Evolutionary conservation across 345 rosid genomes (phyloP).

Genomic region (Corchorus olitorius): DNA sequence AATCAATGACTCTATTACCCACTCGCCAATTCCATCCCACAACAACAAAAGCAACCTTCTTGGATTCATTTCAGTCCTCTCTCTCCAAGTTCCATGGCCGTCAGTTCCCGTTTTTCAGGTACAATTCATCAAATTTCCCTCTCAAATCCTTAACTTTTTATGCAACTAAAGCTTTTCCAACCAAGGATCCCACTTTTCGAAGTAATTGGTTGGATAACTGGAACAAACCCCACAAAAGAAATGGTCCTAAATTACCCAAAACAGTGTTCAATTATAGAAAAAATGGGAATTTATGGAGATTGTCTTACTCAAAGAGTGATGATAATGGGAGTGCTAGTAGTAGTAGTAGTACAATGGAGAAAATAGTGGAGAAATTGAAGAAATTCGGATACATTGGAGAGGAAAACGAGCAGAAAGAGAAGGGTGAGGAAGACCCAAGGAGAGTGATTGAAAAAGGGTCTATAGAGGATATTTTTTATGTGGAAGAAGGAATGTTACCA

Average conservation of each 20-base stretch:
- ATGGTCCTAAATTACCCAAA: conserved; percentile 45
- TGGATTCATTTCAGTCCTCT: conserved; percentile 50
- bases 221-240: conserved; percentile 48
- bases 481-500: conserved; percentile 67
- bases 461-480: conserved; percentile 67
- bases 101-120: conserved; percentile 48
- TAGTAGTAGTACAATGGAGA: conserved; percentile 71
- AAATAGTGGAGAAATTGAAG: conserved; percentile 79
- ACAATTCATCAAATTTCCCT: conserved; percentile 40
- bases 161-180: conserved; percentile 22
- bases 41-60: conserved; percentile 31
- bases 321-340: conserved; percentile 29
- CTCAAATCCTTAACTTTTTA: conserved; percentile 19
- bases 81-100: conserved; percentile 45
- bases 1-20: conserved; percentile 56
- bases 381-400: conserved; percentile 63
- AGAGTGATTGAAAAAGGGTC: conserved; percentile 75
- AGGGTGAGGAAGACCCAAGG: conserved; percentile 26
- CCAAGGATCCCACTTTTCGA: conserved; percentile 25
- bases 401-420: conserved; percentile 38
- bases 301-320: conserved; percentile 34
- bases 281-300: conserved; percentile 33
- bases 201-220: conserved; percentile 58
- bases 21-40: conserved; percentile 57
- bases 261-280: conserved; percentile 49